A percentile compares a stretch with the other conserved stretches of the same genome.
Evolutionary conservation across 306 rosid species (phyloP).

Genomic region (Pyrus pyrifolia): DNA sequence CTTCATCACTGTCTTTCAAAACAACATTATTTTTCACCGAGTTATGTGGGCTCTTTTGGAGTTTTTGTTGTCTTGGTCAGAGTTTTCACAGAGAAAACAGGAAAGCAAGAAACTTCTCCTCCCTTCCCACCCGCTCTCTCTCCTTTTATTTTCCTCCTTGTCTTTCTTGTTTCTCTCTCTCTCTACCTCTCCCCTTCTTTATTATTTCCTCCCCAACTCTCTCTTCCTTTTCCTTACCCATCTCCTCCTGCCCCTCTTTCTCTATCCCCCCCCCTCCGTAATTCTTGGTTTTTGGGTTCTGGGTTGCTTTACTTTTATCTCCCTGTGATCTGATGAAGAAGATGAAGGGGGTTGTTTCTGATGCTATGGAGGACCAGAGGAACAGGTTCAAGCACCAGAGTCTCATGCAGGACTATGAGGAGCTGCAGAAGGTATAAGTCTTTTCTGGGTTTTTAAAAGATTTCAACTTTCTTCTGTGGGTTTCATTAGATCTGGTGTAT

Average conservation of each 20-base stretch:
- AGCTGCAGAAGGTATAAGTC: constrained; percentile 55
- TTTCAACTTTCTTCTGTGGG: constrained; percentile 14
- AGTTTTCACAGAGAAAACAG: constrained; percentile 92
- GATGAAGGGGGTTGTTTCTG: constrained; percentile 49
- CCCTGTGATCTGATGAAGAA: constrained; percentile 59
- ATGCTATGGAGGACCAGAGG: constrained; percentile 48
- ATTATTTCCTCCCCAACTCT: constrained; percentile 16
- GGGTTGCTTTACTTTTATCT: constrained; percentile 16
- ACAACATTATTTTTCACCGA: constrained; percentile 78
- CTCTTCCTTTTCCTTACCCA: constrained; percentile 20
- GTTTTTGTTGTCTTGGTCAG: constrained; percentile 81
- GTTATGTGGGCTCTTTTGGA: constrained; percentile 98
- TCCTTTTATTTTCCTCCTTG: constrained; percentile 3
- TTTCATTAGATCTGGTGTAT: constrained; percentile 42
- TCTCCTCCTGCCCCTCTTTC: constrained; percentile 7
- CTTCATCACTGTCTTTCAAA: constrained; percentile 92
- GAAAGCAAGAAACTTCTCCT: constrained; percentile 60
- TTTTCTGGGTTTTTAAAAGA: not conserved
- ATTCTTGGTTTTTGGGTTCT: constrained; percentile 13
- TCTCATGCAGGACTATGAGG: constrained; percentile 78
- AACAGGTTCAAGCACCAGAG: constrained; percentile 61
- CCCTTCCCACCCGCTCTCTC: constrained; percentile 10
- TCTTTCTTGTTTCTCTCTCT: constrained; percentile 19
- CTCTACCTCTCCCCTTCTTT: not conserved
- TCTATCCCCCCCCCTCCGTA: not conserved